Conservation (phyloP, 176 grass and related monocot genomes). For the Tillandsia fasciculata region DNA sequence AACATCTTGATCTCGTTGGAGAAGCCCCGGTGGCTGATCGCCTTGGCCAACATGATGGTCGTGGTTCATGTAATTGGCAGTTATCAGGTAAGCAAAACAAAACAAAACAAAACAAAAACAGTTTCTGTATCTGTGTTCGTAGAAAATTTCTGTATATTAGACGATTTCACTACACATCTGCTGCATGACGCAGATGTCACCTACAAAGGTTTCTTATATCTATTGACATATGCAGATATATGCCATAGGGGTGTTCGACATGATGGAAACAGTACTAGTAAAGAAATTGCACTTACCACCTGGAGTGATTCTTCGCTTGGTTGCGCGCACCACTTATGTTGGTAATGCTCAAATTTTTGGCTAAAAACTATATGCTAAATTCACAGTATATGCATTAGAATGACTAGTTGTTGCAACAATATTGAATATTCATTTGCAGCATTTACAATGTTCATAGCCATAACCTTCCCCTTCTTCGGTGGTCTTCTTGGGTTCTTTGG, state of each 20-base stretch:
- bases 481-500: slow-evolving; percentile 88
- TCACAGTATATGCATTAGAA: background rate
- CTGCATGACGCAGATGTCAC: background rate
- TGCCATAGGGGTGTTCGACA: slow-evolving; percentile 90
- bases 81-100: slow-evolving; percentile 43
- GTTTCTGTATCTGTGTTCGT: too few species aligned
- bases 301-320: slow-evolving; percentile 47
- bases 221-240: slow-evolving; percentile 37
- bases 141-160: too few species aligned
- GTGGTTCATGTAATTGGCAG: slow-evolving; percentile 86
- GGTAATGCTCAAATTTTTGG: slow-evolving; percentile 27
- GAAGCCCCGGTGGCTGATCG: slow-evolving; percentile 75
- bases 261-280: slow-evolving; percentile 84
- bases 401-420: background rate
- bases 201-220: background rate
- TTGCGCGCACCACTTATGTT: slow-evolving; percentile 53
- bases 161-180: too few species aligned
- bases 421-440: slow-evolving; percentile 27
- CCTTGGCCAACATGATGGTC: slow-evolving; percentile 79
- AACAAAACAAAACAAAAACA: too few species aligned
- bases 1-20: slow-evolving; percentile 58
- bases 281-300: slow-evolving; percentile 61
- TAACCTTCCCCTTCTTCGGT: slow-evolving; percentile 80
- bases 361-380: background rate
- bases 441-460: slow-evolving; percentile 85